Conservation (phyloP, 306 rosid genomes). For the Vicia villosa region DNA sequence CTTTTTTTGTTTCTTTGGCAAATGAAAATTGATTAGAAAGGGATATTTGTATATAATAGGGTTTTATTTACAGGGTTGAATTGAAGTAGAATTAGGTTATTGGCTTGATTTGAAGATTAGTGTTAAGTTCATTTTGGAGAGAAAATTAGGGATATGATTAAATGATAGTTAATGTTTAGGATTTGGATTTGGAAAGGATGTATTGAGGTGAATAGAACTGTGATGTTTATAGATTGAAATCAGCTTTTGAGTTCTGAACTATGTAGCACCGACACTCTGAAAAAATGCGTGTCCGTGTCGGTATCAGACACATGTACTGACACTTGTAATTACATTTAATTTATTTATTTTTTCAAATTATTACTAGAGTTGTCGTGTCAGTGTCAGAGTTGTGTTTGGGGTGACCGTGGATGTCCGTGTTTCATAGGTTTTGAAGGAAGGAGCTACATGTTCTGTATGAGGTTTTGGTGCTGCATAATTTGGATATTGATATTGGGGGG, state of each 20-base stretch:
- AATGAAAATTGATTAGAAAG: neutral
- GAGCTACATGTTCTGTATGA: too few relatives aligned
- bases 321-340: too few relatives aligned
- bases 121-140: neutral
- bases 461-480: neutral
- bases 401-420: too few relatives aligned
- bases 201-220: neutral
- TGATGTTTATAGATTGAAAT: neutral
- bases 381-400: too few relatives aligned
- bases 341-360: too few relatives aligned
- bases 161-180: neutral
- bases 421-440: too few relatives aligned
- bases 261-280: too few relatives aligned
- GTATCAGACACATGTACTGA: too few relatives aligned
- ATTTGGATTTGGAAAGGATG: slow-evolving; percentile 12
- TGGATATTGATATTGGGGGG: neutral
- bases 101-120: neutral
- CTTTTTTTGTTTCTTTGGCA: slow-evolving; percentile 8
- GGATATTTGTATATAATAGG: neutral
- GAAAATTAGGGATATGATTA: neutral
- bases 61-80: slow-evolving; percentile 1
- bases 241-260: neutral
- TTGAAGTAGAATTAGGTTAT: neutral
- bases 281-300: too few relatives aligned
- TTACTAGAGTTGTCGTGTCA: too few relatives aligned